Evolutionary conservation across 108 stramenopile genomes (phyloP), one percentile per base, ranked within the genome.

Genomic region (Epithemia pelagica): DNA sequence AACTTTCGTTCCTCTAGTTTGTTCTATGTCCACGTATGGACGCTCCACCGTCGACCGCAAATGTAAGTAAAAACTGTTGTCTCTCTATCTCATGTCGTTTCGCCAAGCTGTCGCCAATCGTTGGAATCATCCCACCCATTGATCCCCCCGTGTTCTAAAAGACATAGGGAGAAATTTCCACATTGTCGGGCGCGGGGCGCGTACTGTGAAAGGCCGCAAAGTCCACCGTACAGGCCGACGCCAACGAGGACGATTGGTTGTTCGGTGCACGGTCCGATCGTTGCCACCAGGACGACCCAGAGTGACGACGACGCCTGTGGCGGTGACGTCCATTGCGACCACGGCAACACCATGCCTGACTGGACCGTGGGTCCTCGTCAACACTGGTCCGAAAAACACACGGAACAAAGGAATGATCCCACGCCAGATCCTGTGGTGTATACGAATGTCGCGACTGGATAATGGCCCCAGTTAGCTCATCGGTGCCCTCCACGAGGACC

Each of bases 401-500:
- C 2, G 88, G 83, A 20, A 78, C 90, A 73, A 97, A 96, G 8
- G 82, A 86, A 28, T 82, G 71, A 74, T 97, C 62, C 84, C 93
- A 99, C 2, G 69, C 82, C 30, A 99, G 74, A 62, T 98, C 95
- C 23, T 80, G 52, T 5, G 53, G 22, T 26, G 71, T 76, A 77
- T 98, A 99, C 0, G 94, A 95, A 75, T 99, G 96, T 1, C 96
- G 82, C 15, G 96, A 90, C 69, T 99, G 98, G 18, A 88, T 68
- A 25, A 88, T 76, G 64, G 86, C 77, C 7, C 95, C 92, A 0
- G 97, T 97, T 26, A 89, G 69, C 64, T 89, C 89, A 68, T 95
- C 96, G 26, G 84, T 92, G 29, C 98, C 98, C 71, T 99, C 97
- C n/a, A 98, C 86, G 54, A 95, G 79, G 5, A 95, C 92, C 15